Percentiles rank a stretch among this genome's conserved stretches.
Conservation (phyloP, 345 rosid species). For the Dovyalis caffra region DNA sequence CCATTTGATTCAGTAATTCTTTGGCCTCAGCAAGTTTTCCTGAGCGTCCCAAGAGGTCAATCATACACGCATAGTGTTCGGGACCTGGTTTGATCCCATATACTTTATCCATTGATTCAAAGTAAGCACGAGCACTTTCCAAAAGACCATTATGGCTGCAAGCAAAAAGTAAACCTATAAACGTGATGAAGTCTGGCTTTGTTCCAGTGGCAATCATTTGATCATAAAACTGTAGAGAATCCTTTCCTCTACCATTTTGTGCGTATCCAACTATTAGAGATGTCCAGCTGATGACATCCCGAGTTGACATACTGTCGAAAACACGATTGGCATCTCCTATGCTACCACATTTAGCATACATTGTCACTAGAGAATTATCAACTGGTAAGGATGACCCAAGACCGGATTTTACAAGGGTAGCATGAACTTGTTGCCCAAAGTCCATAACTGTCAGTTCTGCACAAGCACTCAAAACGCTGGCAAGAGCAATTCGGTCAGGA, state of each 20-base stretch:
- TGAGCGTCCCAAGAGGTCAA: constrained; percentile 80
- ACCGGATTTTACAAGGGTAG: constrained; percentile 52
- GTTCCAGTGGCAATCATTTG: constrained; percentile 60
- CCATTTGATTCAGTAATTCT: constrained; percentile 62
- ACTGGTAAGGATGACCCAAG: constrained; percentile 59
- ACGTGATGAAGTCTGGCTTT: constrained; percentile 74
- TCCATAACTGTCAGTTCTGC: constrained; percentile 72
- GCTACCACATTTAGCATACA: constrained; percentile 84
- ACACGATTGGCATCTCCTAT: constrained; percentile 60
- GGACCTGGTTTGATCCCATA: constrained; percentile 74
- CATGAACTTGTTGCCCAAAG: constrained; percentile 85
- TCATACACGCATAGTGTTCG: constrained; percentile 89
- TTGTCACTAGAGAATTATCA: constrained; percentile 68
- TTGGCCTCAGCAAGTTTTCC: constrained; percentile 71
- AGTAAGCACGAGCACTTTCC: constrained; percentile 52
- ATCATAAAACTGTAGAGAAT: constrained; percentile 53
- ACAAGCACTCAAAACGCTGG: constrained; percentile 68
- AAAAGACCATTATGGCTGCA: constrained; percentile 83
- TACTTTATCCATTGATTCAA: constrained; percentile 60
- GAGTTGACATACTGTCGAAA: constrained; percentile 54
- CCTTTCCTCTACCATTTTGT: constrained; percentile 76
- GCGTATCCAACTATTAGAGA: constrained; percentile 86
- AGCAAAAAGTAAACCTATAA: constrained; percentile 84
- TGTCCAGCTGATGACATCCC: constrained; percentile 82
- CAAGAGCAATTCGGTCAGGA: constrained; percentile 60